Evolutionary conservation across 2,329 filamentous ascomycete genomes (phyloP).

Genomic region (Sporothrix brunneoviolacea): DNA sequence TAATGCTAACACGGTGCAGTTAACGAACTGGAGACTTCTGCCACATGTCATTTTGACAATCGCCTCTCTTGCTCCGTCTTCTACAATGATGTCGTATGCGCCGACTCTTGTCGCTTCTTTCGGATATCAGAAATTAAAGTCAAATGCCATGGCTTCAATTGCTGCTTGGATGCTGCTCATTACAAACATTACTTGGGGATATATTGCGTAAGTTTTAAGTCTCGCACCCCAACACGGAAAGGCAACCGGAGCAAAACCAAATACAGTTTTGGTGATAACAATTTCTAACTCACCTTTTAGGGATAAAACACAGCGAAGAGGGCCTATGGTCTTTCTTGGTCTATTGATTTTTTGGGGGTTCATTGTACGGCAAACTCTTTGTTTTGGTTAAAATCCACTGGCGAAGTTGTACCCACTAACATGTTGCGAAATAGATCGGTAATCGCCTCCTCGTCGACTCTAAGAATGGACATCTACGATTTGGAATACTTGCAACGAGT

Average conservation of each 20-base stretch:
- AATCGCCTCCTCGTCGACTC: slow-evolving; percentile 1
- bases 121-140: slow-evolving; percentile 29
- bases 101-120: slow-evolving; percentile 29
- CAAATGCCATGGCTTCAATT: slow-evolving; percentile 31
- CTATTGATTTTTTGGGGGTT: slow-evolving; percentile 19
- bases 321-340: slow-evolving; percentile 24
- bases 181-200: slow-evolving; percentile 28
- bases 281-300: too few relatives aligned
- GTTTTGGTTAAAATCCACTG: too few relatives aligned
- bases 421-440: too few relatives aligned
- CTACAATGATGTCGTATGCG: slow-evolving; percentile 25
- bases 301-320: slow-evolving; percentile 21
- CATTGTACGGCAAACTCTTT: too few relatives aligned
- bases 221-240: not conserved
- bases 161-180: slow-evolving; percentile 30
- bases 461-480: not conserved
- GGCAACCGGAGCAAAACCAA: too few relatives aligned
- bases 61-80: slow-evolving; percentile 24
- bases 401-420: too few relatives aligned
- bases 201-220: not conserved
- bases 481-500: not conserved
- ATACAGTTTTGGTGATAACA: slow-evolving; percentile 10
- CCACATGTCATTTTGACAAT: slow-evolving; percentile 29
- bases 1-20: slow-evolving; percentile 16
- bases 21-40: slow-evolving; percentile 32